Evolutionary conservation across 768 basidiomycete genomes (phyloP).

Genomic region (Tulasnella sp.): DNA sequence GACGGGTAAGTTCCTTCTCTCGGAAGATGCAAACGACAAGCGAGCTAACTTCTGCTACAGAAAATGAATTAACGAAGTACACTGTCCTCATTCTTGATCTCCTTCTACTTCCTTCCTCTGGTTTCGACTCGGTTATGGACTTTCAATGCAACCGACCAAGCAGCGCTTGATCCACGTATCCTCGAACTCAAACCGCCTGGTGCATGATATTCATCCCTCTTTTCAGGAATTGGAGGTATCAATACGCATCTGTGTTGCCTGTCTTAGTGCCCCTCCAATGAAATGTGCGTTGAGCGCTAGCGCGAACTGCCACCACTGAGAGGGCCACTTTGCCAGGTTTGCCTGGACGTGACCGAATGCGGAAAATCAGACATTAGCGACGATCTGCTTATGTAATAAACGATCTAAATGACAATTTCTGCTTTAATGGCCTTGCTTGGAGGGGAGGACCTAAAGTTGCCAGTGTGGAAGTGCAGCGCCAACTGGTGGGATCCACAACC

Average conservation of each 20-base stretch:
- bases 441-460: too few relatives aligned
- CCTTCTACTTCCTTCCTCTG: not conserved
- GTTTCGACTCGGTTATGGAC: not conserved
- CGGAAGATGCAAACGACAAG: not conserved
- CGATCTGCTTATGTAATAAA: too few relatives aligned
- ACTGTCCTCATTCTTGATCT: not conserved
- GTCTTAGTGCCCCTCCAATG: not conserved
- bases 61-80: not conserved
- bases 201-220: not conserved
- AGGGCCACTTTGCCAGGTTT: too few relatives aligned
- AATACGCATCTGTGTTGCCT: not conserved
- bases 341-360: too few relatives aligned
- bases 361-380: too few relatives aligned
- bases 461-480: not conserved
- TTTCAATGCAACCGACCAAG: not conserved
- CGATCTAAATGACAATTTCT: too few relatives aligned
- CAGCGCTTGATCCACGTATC: not conserved
- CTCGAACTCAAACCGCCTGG: not conserved
- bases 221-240: not conserved
- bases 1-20: not conserved
- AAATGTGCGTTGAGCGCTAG: not conserved
- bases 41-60: not conserved
- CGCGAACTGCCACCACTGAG: not conserved
- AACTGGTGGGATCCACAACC: not conserved
- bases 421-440: too few relatives aligned